These are phyloP conservation scores for Reutealis trisperma DNA, from an alignment of 345 rosid genomes.

Conservation along the genomic window DNA sequence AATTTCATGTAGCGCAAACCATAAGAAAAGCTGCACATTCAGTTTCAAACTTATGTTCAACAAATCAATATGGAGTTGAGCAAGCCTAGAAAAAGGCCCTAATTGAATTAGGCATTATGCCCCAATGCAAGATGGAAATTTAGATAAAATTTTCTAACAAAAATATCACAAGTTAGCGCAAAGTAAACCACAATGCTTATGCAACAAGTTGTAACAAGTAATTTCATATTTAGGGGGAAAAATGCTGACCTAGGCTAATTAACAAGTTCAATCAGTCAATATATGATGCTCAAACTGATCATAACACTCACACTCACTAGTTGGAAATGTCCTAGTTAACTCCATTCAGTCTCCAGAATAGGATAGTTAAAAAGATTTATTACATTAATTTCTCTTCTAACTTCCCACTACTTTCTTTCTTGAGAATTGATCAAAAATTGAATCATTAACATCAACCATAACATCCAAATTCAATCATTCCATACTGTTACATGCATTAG, in stretches of 20 bases:
- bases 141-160: background rate
- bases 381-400: background rate
- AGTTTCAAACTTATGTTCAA: background rate
- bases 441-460: background rate
- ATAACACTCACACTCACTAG: background rate
- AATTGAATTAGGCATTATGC: background rate
- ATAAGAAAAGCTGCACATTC: background rate
- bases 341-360: background rate
- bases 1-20: background rate
- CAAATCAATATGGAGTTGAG: background rate
- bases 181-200: background rate
- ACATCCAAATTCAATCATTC: background rate
- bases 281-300: conserved; percentile 5
- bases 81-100: background rate
- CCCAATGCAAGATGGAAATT: background rate
- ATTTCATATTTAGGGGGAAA: background rate
- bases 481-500: background rate
- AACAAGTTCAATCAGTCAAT: background rate
- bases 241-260: background rate
- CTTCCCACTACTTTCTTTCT: background rate
- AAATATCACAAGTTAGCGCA: background rate
- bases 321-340: background rate
- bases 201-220: conserved; percentile 1
- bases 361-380: background rate
- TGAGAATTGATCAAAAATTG: background rate